Conservation (phyloP, 1,139 yeast species). For the Yamadazyma membranifaciens region DNA sequence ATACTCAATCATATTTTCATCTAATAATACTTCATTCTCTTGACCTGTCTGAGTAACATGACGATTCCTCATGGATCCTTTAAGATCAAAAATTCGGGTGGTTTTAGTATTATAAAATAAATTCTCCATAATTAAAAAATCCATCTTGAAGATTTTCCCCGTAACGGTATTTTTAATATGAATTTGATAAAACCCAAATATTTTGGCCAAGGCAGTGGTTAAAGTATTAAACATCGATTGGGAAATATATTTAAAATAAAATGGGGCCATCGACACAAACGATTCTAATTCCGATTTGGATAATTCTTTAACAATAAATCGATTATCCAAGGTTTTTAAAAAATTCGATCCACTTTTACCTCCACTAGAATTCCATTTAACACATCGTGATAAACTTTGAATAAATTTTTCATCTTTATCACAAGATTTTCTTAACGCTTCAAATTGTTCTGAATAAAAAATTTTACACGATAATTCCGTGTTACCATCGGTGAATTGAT, state of each 20-base stretch:
- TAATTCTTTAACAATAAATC: conserved; percentile 86
- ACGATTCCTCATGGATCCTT: conserved; percentile 97
- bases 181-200: conserved; percentile 93
- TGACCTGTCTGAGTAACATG: conserved; percentile 96
- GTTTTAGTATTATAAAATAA: conserved; percentile 82
- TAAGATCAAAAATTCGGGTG: conserved; percentile 86
- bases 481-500: conserved; percentile 89
- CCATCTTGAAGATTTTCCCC: conserved; percentile 80
- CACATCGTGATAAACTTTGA: conserved; percentile 88
- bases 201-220: conserved; percentile 91
- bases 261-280: conserved; percentile 92
- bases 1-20: conserved; percentile 97
- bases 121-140: conserved; percentile 94
- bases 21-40: conserved; percentile 90
- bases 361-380: conserved; percentile 94
- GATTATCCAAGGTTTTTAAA: conserved; percentile 84
- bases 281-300: conserved; percentile 89
- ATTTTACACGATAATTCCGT: conserved; percentile 88
- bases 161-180: conserved; percentile 77
- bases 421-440: conserved; percentile 84
- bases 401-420: conserved; percentile 74
- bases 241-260: conserved; percentile 93
- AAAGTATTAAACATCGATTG: conserved; percentile 93
- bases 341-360: conserved; percentile 97
- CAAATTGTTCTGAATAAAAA: conserved; percentile 94